Percentiles rank a stretch among this genome's conserved stretches.
Conservation (phyloP, 108 stramenopile genomes). For the Cyclostephanos tholiformis region DNA sequence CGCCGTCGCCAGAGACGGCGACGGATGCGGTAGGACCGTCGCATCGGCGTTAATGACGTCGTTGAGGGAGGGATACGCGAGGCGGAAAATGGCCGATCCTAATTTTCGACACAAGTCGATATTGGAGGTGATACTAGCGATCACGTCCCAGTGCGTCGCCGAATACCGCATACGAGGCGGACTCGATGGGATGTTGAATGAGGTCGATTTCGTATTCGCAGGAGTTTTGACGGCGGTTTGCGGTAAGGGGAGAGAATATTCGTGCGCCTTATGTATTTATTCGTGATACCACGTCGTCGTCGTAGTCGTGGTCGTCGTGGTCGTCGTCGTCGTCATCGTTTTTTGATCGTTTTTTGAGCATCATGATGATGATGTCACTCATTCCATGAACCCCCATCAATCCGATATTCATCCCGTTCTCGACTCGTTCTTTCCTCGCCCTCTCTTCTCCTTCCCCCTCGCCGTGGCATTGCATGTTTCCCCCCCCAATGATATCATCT, state of each 20-base stretch:
- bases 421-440: neutral
- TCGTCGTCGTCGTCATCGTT: neutral
- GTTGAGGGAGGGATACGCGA: conserved; percentile 47
- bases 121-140: conserved; percentile 68
- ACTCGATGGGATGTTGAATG: conserved; percentile 43
- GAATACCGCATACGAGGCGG: conserved; percentile 68
- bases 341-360: too few relatives aligned
- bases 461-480: too few relatives aligned
- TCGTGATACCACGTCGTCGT: neutral
- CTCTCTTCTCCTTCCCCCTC: conserved; percentile 15
- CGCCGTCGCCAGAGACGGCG: too few relatives aligned
- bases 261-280: neutral
- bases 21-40: neutral
- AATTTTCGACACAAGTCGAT: conserved; percentile 69
- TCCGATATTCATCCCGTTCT: neutral
- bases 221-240: conserved; percentile 75
- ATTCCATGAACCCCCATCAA: too few relatives aligned
- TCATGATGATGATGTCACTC: too few relatives aligned
- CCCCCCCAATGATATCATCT: neutral
- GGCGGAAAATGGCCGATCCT: conserved; percentile 75
- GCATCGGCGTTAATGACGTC: neutral
- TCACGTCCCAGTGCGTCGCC: conserved; percentile 69
- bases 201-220: conserved; percentile 81
- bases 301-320: too few relatives aligned
- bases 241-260: conserved; percentile 36